Evolutionary conservation across 805 yeast genomes (phyloP), one percentile per base, ranked within the genome.

Genomic region (Ogataea pignaliae): DNA sequence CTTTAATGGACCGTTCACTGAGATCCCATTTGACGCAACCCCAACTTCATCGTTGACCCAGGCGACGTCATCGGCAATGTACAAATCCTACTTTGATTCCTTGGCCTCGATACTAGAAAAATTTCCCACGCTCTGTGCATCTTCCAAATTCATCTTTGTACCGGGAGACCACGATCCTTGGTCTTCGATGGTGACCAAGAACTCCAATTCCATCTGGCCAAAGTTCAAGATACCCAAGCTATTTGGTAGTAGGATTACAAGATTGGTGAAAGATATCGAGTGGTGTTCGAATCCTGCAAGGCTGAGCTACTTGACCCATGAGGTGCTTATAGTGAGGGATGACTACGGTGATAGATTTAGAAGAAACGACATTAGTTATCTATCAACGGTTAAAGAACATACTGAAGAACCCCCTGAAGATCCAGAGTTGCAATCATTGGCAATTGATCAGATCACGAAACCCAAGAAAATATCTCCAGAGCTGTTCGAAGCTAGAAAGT

Each of bases 101-200:
- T 69, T 93, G 13, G 91, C 95, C 0, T 69, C 72, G 2, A 55
- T 88, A 2, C 57, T 93, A 15, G 75, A 82, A 10, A 70, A 74
- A 39, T 85, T 69, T 53, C 85, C 88, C 0, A 58, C 61, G 3
- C 63, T 88, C 7, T 66, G 80, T 12, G 57, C 66, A 8, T 58
- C 66, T 7, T 72, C 85, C 28, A 80, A 83, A 41, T 63, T 93
- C 28, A 66, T 88, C 1, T 77, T 93, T 46, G 69, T 91, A 1
- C 97, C 98, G 0, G 98, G 99, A 1, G 78, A 79, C 35, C 85
- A 88, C 53, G 99, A 93, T 64, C 97, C 97, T 0, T 93, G 98
- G 97, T 81, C 82, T 31, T 78, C 93, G 1, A 70, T 82, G 43
- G 76, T 75, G 39, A 74, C 85, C 1, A 71, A 83, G 40, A 89